Evolutionary conservation across 1,284 basidiomycete genomes (phyloP).

Genomic region (Malassezia cuniculi): DNA sequence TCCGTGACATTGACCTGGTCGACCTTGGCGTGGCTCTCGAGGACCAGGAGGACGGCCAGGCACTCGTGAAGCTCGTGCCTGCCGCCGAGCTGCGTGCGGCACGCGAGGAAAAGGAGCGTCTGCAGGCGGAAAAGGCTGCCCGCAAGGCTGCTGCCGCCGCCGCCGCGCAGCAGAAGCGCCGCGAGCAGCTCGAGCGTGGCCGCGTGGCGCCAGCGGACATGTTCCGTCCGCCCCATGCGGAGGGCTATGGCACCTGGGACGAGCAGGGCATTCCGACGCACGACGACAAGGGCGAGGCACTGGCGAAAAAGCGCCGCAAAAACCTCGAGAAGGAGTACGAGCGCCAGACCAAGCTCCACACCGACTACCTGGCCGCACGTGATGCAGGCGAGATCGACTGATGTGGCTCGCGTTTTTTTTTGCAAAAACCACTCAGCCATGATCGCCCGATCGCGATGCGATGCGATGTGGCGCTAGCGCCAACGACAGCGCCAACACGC

Average conservation of each 20-base stretch:
- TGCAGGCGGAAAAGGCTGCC: slow-evolving; percentile 61
- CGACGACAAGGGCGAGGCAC: slow-evolving; percentile 67
- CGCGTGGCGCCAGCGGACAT: slow-evolving; percentile 61
- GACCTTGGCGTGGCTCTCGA: slow-evolving; percentile 89
- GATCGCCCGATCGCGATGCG: no score
- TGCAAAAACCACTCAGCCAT: no score
- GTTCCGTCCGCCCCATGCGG: slow-evolving; percentile 53
- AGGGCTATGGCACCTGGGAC: slow-evolving; percentile 54
- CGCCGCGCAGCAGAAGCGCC: slow-evolving; percentile 58
- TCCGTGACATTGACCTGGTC: slow-evolving; percentile 79
- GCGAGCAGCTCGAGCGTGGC: slow-evolving; percentile 75
- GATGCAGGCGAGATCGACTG: slow-evolving; percentile 31
- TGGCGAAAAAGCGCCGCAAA: slow-evolving; percentile 72
- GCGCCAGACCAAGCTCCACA: slow-evolving; percentile 50
- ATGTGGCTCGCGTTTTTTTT: no score
- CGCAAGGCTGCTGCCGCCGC: slow-evolving; percentile 65
- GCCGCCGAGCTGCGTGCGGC: slow-evolving; percentile 68
- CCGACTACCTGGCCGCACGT: slow-evolving; percentile 31
- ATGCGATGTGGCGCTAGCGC: no score
- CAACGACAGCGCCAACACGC: no score
- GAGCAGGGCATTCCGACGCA: slow-evolving; percentile 69
- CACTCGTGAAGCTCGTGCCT: slow-evolving; percentile 76
- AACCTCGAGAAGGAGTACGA: slow-evolving; percentile 67
- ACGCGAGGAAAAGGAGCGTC: slow-evolving; percentile 76
- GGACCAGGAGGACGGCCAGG: slow-evolving; percentile 70